Percentiles rank a stretch among this genome's conserved stretches.
These are phyloP conservation scores for Saccharomyces hybrid DNA, from an alignment of 1,139 yeast species.

Conservation along the genomic window DNA sequence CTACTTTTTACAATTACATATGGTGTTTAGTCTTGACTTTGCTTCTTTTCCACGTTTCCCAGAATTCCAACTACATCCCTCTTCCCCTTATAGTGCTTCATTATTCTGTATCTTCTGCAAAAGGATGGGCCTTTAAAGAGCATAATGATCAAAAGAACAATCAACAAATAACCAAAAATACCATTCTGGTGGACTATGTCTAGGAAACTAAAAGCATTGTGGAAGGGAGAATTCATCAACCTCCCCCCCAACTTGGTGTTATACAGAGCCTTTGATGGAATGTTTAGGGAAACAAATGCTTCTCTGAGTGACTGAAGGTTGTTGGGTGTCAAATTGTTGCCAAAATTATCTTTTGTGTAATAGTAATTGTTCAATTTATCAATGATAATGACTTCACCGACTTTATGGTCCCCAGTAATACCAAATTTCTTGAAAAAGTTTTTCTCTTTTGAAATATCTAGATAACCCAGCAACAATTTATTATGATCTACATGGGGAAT, in stretches of 20 bases:
- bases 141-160: slow-evolving; percentile 18
- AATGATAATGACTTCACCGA: slow-evolving; percentile 43
- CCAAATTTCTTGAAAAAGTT: slow-evolving; percentile 35
- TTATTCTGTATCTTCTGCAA: slow-evolving; percentile 5
- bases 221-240: slow-evolving; percentile 42
- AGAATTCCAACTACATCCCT: slow-evolving; percentile 20
- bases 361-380: slow-evolving; percentile 30
- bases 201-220: slow-evolving; percentile 16
- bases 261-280: slow-evolving; percentile 14
- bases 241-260: slow-evolving; percentile 7
- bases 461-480: slow-evolving; percentile 43
- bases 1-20: background rate
- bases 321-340: slow-evolving; percentile 23
- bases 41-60: slow-evolving; percentile 11
- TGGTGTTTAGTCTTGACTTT: slow-evolving; percentile 8
- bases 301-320: slow-evolving; percentile 14
- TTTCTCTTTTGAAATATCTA: slow-evolving; percentile 42
- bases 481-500: slow-evolving; percentile 41
- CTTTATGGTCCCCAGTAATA: slow-evolving; percentile 35
- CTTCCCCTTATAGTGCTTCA: slow-evolving; percentile 17
- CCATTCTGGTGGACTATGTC: background rate
- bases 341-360: slow-evolving; percentile 34
- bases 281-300: slow-evolving; percentile 15
- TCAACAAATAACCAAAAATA: background rate
- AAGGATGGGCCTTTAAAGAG: background rate